A percentile compares a stretch with the other conserved stretches of the same genome.
phyloP scores from a whole-genome alignment of 2,329 filamentous ascomycete genomes.

The Podosphaera fusca region DNA sequence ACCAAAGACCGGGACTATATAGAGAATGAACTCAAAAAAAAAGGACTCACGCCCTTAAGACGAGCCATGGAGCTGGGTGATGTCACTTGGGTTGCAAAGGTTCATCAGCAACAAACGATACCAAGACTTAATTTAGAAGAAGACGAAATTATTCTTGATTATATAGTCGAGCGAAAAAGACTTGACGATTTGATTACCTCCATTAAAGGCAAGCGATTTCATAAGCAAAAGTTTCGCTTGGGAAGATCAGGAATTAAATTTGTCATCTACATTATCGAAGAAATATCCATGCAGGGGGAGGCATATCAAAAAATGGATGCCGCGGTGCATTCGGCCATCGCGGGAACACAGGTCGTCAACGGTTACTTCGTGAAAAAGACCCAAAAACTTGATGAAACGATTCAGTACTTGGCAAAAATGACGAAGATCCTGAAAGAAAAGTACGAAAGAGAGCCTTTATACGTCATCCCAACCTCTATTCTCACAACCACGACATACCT shows the following conservation, averaged over 20 bases:
- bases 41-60: conserved; percentile 40
- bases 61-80: conserved; percentile 51
- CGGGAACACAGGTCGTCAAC: conserved; percentile 55
- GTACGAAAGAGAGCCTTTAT: conserved; percentile 34
- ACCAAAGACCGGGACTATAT: conserved; percentile 58
- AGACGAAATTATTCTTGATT: conserved; percentile 53
- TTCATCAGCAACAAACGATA: conserved; percentile 33
- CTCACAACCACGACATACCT: conserved; percentile 43
- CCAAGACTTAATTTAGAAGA: conserved; percentile 33
- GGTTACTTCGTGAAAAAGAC: conserved; percentile 62
- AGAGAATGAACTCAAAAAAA: conserved; percentile 44
- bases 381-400: conserved; percentile 52
- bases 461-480: conserved; percentile 41
- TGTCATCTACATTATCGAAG: conserved; percentile 58
- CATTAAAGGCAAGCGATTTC: conserved; percentile 63
- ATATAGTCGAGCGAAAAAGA: conserved; percentile 60
- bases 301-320: conserved; percentile 35
- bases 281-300: conserved; percentile 36
- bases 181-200: conserved; percentile 59
- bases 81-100: conserved; percentile 57
- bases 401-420: conserved; percentile 51
- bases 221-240: conserved; percentile 66
- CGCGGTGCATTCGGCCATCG: conserved; percentile 47
- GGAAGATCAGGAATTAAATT: conserved; percentile 50
- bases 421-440: conserved; percentile 41